Conservation (phyloP, 2,329 filamentous ascomycete species). For the Fusarium fujikuroi region DNA sequence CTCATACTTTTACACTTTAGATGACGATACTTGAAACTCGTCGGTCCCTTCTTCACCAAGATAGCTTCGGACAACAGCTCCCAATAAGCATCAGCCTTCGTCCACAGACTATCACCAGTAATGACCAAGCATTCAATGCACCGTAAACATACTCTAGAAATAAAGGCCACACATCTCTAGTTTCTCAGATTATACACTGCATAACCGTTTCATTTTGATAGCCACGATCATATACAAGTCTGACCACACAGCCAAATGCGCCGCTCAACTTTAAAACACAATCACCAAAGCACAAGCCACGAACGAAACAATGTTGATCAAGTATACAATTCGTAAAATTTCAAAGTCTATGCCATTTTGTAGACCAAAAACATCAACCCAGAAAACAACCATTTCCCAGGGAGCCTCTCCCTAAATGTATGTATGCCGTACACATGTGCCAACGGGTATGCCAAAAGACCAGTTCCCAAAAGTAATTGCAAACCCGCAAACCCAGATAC, state of each 20-base stretch:
- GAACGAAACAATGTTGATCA: background rate
- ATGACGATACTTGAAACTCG: background rate
- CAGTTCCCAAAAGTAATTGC: slow-evolving; percentile 12
- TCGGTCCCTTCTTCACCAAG: background rate
- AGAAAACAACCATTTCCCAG: slow-evolving; percentile 18
- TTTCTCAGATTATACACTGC: background rate
- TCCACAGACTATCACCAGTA: background rate
- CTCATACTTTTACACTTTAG: background rate
- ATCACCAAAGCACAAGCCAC: background rate
- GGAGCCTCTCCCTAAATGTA: slow-evolving; percentile 28
- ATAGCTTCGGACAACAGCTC: background rate
- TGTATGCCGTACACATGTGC: slow-evolving; percentile 31
- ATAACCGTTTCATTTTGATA: background rate
- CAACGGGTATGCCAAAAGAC: slow-evolving; percentile 20
- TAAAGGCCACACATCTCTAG: no score
- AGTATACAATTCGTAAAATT: background rate
- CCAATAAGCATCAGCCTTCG: background rate
- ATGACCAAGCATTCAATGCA: background rate
- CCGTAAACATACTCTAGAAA: background rate
- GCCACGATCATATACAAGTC: no score
- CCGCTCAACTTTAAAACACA: background rate
- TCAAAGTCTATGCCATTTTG: slow-evolving; percentile 21
- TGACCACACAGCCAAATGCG: background rate
- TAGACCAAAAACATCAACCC: background rate
- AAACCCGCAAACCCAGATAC: slow-evolving; percentile 19